A percentile compares a stretch with the other conserved stretches of the same genome.
These are phyloP conservation scores for Odonthalia washingtoniensis DNA, from an alignment of 31 red algal genomes.

Conservation along the genomic window DNA sequence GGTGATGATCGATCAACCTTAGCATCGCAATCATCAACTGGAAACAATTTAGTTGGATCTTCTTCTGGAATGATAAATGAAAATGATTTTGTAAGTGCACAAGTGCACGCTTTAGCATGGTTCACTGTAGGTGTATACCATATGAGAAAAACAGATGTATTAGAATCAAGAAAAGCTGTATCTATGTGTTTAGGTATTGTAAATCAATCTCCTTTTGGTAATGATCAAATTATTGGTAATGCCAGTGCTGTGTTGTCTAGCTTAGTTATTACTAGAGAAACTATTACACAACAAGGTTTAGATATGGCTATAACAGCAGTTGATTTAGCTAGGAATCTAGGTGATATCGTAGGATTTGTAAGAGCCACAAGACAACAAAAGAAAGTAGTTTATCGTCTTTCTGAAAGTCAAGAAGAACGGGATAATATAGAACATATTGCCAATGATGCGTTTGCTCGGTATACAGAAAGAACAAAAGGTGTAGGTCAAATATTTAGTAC, in stretches of 20 bases:
- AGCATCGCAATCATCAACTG: background rate
- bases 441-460: background rate
- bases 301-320: conserved; percentile 53
- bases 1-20: conserved; percentile 14
- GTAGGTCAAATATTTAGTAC: background rate
- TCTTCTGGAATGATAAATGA: background rate
- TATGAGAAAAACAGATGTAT: conserved; percentile 49
- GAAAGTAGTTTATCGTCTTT: conserved; percentile 39
- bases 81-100: conserved; percentile 45
- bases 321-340: conserved; percentile 21
- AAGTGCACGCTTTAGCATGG: conserved; percentile 52
- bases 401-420: background rate
- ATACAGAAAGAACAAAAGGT: conserved; percentile 7
- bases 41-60: conserved; percentile 2
- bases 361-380: conserved; percentile 48
- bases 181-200: conserved; percentile 30
- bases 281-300: conserved; percentile 17
- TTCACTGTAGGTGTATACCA: conserved; percentile 61
- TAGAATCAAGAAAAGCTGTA: conserved; percentile 52
- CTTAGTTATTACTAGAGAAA: conserved; percentile 30
- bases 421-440: conserved; percentile 23
- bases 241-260: conserved; percentile 42
- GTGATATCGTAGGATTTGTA: conserved; percentile 49
- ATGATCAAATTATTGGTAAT: conserved; percentile 61
- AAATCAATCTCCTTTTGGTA: conserved; percentile 2